Base-by-base conservation (phyloP, 345 rosid genomes). In the Aquilaria malaccensis region DNA sequence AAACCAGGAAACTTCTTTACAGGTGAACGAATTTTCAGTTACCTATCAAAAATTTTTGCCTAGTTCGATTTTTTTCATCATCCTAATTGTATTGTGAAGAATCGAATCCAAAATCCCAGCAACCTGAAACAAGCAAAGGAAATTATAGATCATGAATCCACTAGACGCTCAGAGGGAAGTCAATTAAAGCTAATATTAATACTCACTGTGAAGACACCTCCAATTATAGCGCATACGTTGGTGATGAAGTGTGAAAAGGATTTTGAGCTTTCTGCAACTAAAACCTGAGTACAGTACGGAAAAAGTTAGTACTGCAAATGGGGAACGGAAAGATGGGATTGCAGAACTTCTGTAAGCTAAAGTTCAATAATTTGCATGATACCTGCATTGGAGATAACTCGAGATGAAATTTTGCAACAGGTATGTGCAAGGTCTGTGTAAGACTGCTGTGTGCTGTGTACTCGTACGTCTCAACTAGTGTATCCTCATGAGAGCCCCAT, bases 311-410 rank as follows among this genome's bases (percentile, higher is more conserved):
- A 3, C 4, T 11, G 13, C 52, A 48, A 4, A 30, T n/a, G 10
- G 15, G 13, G 37, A 47, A 9, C 10, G 15, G 52, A 6, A 65
- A 46, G 29, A n/a, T 9, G 30, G 33, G 33, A 51, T 11, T 33
- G 7, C 45, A 58, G 50, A 58, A 52, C 10, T 30, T 49, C 13
- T 1, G 47, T 2, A 2, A 4, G 43, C 11, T 59, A 33, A 45
- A 1, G n/a, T 31, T 41, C 12, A 43, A 56, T 60, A 52, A 61
- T 49, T 30, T 54, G 52, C 60, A 52, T 4, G 62, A 49, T 56
- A 50, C 99, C 97, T 95, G 99, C 99, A 95, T 95, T 15, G 99
- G 98, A 54, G 99, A 95, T 73, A 85, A 92, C 87, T 91, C 99
- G 15, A 85, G 81, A 80, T 87, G 99, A 70, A 95, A 95, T 64